Evolutionary conservation across 2,329 filamentous ascomycete species (phyloP).

Genomic region (Pseudocercospora cruenta): DNA sequence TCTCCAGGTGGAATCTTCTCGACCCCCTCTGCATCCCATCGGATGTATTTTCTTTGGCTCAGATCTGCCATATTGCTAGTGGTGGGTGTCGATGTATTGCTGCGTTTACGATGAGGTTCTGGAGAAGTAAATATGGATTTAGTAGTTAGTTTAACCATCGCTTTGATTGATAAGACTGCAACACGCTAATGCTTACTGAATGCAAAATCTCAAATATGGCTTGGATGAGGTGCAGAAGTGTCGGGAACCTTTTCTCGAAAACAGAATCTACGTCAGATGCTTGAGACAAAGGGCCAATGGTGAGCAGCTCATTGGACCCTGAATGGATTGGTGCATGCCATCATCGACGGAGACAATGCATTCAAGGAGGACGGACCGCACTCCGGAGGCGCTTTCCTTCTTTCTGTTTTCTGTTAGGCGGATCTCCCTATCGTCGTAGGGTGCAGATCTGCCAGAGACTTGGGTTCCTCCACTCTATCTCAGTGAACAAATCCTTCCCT

Average conservation of each 20-base stretch:
- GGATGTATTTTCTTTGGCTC: slow-evolving; percentile 19
- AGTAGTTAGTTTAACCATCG: slow-evolving; percentile 19
- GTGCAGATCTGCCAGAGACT: too few species aligned
- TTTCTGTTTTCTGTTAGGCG: too few species aligned
- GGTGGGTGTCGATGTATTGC: background rate
- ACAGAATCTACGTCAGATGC: background rate
- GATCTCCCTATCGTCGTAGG: too few species aligned
- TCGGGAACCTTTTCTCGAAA: slow-evolving; percentile 1
- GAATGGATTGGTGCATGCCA: slow-evolving; percentile 8
- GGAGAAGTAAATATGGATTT: slow-evolving; percentile 25
- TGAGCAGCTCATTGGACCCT: slow-evolving; percentile 16
- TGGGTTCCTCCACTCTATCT: too few species aligned
- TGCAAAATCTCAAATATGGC: background rate
- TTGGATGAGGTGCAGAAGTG: background rate
- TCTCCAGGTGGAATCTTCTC: slow-evolving; percentile 47
- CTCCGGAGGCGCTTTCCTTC: background rate
- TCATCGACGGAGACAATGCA: slow-evolving; percentile 9
- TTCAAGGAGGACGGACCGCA: background rate
- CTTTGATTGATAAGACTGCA: background rate
- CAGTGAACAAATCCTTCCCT: too few species aligned
- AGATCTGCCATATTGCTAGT: slow-evolving; percentile 16
- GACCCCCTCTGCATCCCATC: slow-evolving; percentile 38
- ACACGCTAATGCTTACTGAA: background rate
- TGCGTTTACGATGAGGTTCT: background rate
- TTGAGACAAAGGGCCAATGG: background rate